These are phyloP conservation scores for Pseudozyma sp. DNA, from an alignment of 1,284 basidiomycete genomes.

Conservation along the genomic window DNA sequence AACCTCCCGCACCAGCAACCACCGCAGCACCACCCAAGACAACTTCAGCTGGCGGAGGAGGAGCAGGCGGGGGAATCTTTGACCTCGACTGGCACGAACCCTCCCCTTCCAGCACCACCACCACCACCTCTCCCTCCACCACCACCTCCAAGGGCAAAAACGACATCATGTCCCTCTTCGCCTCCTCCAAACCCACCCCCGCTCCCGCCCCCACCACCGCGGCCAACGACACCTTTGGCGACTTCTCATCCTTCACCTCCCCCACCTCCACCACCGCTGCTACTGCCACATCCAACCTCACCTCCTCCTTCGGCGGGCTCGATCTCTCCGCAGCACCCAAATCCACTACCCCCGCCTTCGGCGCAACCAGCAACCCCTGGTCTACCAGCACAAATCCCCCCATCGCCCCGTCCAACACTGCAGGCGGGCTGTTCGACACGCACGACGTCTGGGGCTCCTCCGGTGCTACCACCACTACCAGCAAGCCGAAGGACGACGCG, in stretches of 20 bases:
- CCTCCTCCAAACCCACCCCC: constrained; percentile 24
- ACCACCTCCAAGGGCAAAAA: constrained; percentile 72
- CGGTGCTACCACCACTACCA: neutral
- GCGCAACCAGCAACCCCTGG: constrained; percentile 14
- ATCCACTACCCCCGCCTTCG: constrained; percentile 1
- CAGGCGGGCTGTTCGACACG: constrained; percentile 50
- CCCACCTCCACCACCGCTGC: neutral
- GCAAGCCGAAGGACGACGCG: constrained; percentile 53
- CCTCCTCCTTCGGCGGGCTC: constrained; percentile 25
- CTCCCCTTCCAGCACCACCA: constrained; percentile 44
- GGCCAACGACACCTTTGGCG: constrained; percentile 19
- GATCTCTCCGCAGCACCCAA: constrained; percentile 16
- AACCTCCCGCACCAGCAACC: constrained; percentile 10
- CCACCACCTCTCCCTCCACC: constrained; percentile 70
- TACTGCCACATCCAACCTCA: constrained; percentile 3
- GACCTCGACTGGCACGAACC: constrained; percentile 79
- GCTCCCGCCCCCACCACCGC: constrained; percentile 1
- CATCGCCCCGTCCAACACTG: neutral
- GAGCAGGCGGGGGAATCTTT: constrained; percentile 81
- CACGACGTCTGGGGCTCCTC: constrained; percentile 58
- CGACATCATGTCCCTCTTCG: constrained; percentile 85
- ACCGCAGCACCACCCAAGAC: constrained; percentile 56
- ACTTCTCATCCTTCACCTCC: constrained; percentile 30
- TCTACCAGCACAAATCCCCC: neutral
- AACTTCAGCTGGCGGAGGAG: constrained; percentile 59